Evolutionary conservation across 768 basidiomycete species (phyloP).

Genomic region (Auricularia cornea): DNA sequence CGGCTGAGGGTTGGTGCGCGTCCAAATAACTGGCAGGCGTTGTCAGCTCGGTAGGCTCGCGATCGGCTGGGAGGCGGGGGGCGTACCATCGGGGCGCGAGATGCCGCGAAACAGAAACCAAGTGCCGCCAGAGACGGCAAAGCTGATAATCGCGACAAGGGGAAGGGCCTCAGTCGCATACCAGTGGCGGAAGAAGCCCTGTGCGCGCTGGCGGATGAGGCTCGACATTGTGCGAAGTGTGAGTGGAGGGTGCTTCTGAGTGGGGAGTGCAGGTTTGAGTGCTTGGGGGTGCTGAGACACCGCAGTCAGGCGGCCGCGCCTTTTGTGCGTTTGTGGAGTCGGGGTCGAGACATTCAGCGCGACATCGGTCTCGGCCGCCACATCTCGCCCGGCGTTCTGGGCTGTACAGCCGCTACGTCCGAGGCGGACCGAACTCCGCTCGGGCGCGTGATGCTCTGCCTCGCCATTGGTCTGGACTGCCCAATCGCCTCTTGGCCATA

Average conservation of each 20-base stretch:
- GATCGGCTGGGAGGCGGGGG: neutral
- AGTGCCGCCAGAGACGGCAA: constrained; percentile 43
- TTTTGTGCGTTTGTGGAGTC: no score
- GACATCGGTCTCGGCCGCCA: no score
- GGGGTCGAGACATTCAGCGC: no score
- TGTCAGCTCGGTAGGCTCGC: neutral
- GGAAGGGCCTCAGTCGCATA: constrained; percentile 46
- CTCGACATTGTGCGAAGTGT: neutral
- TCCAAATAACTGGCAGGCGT: constrained; percentile 59
- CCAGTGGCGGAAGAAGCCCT: constrained; percentile 34
- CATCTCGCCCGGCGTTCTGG: no score
- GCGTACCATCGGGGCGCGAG: constrained; percentile 32
- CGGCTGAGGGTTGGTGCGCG: constrained; percentile 72
- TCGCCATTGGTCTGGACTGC: no score
- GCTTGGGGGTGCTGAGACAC: no score
- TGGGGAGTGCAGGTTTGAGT: no score
- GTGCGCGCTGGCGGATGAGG: neutral
- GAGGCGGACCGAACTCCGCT: no score
- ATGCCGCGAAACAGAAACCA: constrained; percentile 67
- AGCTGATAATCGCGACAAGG: constrained; percentile 34
- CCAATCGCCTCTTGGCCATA: no score
- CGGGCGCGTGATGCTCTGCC: no score
- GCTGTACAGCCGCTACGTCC: no score
- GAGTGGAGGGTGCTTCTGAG: neutral
- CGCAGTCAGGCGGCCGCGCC: no score